Conservation (phyloP, 371 early-diverging fungal species). For the Mucor irregularis region DNA sequence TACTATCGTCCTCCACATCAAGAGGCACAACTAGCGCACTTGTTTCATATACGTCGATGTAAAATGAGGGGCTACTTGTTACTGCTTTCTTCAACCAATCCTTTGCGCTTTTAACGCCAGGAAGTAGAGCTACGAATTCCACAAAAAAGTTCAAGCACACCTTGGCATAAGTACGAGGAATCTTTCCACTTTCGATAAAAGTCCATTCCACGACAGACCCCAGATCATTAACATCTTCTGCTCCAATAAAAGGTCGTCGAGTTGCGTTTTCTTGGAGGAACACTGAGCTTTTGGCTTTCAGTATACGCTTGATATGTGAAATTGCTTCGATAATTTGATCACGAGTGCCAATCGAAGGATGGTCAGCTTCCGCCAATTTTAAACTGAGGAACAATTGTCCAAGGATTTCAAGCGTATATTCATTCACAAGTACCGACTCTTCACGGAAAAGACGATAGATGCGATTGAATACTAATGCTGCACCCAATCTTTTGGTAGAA, state of each 20-base stretch:
- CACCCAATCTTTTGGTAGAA: conserved; percentile 68
- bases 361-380: conserved; percentile 66
- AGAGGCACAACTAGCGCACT: conserved; percentile 8
- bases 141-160: conserved; percentile 54
- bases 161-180: conserved; percentile 63
- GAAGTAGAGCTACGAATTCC: conserved; percentile 34
- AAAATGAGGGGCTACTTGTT: neutral
- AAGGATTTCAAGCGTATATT: conserved; percentile 69
- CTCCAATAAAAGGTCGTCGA: conserved; percentile 56
- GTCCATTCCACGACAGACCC: conserved; percentile 58
- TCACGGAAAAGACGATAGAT: conserved; percentile 73
- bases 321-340: conserved; percentile 59
- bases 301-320: conserved; percentile 60
- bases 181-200: conserved; percentile 53
- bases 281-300: conserved; percentile 43
- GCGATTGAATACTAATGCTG: conserved; percentile 69
- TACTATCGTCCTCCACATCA: neutral
- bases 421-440: conserved; percentile 58
- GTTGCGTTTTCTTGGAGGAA: conserved; percentile 42
- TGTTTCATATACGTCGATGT: conserved; percentile 23
- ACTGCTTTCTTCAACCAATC: conserved; percentile 29
- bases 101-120: conserved; percentile 18
- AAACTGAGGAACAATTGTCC: conserved; percentile 69
- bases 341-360: conserved; percentile 62
- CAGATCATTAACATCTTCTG: conserved; percentile 41